Evolutionary conservation across 1,284 basidiomycete species (phyloP), one percentile per base, ranked within the genome.

Genomic region (Tranzscheliella williamsii): DNA sequence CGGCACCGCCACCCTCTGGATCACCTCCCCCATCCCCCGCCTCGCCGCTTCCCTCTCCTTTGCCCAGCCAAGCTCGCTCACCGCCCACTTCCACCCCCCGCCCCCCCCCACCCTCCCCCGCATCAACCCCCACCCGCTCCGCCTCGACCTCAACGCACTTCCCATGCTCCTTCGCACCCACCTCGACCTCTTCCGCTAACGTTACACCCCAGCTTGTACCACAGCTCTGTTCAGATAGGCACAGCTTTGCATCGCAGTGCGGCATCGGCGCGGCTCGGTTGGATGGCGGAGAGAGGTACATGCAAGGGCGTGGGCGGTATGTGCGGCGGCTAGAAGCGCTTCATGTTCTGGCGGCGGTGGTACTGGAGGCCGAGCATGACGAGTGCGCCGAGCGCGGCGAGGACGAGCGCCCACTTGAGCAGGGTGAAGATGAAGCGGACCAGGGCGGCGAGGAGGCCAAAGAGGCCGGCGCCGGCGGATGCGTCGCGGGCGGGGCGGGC

Each of bases 341-440:
- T 67, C 58, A 67, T 52, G 21, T 66, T 58, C 29, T 56, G 48
- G 22, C 51, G 37, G 40, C 46, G 57, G 20, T 58, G 52, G 37
- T 63, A 72, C 50, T 62, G 54, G 36, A 60, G 42, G 11, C 55
- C 65, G 21, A 69, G 39, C 51, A 63, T 48, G 17, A 52, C 55
- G 12, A 52, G 18, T 4, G 55, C 70, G n/a, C 42, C 62, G 0
- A 72, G n/a, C 2, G 53, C 47, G n/a, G 62, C 70, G 15, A 69
- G 21, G 20, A 70, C 44, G 26, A 70, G 24, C 11, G 24, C 39
- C 65, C 62, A 70, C 34, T 70, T 68, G 41, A 69, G 24, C 24
- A 72, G 27, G 17, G 31, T 58, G 22, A 49, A 55, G 3, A 54
- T n/a, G 21, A 70, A 43, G 4, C 53, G 33, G 21, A 64, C 49